Evolutionary conservation across 768 basidiomycete species (phyloP).

Genomic region (Pleurotus eryngii): DNA sequence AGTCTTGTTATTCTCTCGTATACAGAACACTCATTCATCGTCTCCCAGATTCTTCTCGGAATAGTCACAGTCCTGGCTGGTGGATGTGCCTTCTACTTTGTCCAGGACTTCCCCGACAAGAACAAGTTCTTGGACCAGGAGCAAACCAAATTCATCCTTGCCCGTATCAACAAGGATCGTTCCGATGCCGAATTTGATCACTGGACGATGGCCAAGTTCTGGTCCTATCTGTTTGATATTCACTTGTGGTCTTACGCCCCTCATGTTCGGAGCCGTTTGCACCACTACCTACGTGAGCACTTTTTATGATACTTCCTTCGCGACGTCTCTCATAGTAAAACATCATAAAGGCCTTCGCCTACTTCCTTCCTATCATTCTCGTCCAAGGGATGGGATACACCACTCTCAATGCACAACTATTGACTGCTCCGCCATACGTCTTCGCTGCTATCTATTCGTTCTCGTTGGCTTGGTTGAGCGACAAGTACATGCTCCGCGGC

Average conservation of each 20-base stretch:
- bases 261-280: slow-evolving; percentile 30
- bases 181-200: slow-evolving; percentile 34
- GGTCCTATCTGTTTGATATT: slow-evolving; percentile 33
- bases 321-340: background rate
- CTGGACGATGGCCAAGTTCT: slow-evolving; percentile 25
- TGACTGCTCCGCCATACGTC: slow-evolving; percentile 33
- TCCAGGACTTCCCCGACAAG: slow-evolving; percentile 33
- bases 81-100: slow-evolving; percentile 25
- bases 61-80: slow-evolving; percentile 27
- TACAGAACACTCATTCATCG: background rate
- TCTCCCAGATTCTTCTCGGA: slow-evolving; percentile 18
- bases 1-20: slow-evolving; percentile 2
- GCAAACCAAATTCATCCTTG: slow-evolving; percentile 27
- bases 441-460: slow-evolving; percentile 31
- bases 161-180: slow-evolving; percentile 34
- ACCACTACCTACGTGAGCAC: slow-evolving; percentile 32
- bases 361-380: slow-evolving; percentile 34
- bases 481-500: slow-evolving; percentile 27
- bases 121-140: slow-evolving; percentile 31
- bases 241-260: slow-evolving; percentile 23
- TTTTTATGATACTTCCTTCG: background rate
- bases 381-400: slow-evolving; percentile 28
- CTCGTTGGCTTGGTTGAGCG: slow-evolving; percentile 34
- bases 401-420: slow-evolving; percentile 24
- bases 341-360: slow-evolving; percentile 14